Base-by-base conservation (phyloP, 2,329 filamentous ascomycete species). In the Aspergillus sp. region DNA sequence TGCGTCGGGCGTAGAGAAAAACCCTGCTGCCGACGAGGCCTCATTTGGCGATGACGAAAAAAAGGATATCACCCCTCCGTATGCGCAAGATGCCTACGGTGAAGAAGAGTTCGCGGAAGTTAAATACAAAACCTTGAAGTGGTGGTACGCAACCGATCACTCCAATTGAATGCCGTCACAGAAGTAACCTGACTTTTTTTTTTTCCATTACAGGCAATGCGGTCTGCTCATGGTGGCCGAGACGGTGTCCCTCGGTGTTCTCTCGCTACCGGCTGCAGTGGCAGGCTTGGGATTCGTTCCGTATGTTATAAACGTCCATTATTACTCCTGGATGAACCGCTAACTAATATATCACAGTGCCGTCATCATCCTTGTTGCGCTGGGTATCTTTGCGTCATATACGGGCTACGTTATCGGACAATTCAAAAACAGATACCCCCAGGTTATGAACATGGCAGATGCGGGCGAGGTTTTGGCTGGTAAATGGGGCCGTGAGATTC, bases 361-460 rank as follows among this genome's bases (percentile, higher is more conserved):
- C 12, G 67, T 84, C 13, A 76, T 87, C 48, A 71, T 85, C 36
- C 79, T 84, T 45, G 59, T 85, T 50, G 66, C 75, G 18, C 71
- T 87, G 11, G 83, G 85, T 22, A 51, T 82, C 24, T 67, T 86
- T 8, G 78, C 84, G 2, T 83, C 80, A n/a, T 87, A 86, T 66
- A 85, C 83, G 2, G 83, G 84, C 45, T 85, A 81, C 64, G 78
- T 86, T 5, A 80, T 87, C 48, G 84, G 82, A 17, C 80, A 85
- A 64, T 84, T 86, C 73, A 84, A 84, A 64, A 70, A 80, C 53
- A 73, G 69, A 43, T 80, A 82, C 65, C 86, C 87, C 2, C 74
- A 84, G 13, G 80, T 89, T 49, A 80, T 83, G 42, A 86, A 84
- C 65, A 89, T 90, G 68, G 85, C 86, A 20, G 88, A 91, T 65